Base-by-base conservation (phyloP, 352 stramenopile species). In the Globisporangium camurandrum region DNA sequence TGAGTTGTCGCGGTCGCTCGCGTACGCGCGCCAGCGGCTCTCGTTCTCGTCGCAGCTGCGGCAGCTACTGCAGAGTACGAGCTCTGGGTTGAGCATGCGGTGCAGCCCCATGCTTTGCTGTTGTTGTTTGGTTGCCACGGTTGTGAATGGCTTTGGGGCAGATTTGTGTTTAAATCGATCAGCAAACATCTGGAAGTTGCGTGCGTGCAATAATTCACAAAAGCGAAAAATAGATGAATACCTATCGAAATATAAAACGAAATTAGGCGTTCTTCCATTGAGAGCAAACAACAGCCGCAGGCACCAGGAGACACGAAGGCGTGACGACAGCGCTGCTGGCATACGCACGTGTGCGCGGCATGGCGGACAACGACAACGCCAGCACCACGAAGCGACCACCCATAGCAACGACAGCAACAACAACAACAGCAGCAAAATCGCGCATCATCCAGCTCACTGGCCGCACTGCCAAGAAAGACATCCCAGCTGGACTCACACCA, bases 61-160 rank as follows among this genome's bases (percentile, higher is more conserved):
- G 47, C 77, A 88, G 30, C 38, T 46, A 23, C 53, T 56, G 58
- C 77, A 88, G 27, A 88, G 69, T 52, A 85, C 74, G 27, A 88
- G 74, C 66, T 64, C 46, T 30, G 77, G 77, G 22, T 67, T 62
- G 22, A 86, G 67, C 46, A 55, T 52, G 30, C 69, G 68, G 43
- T 63, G 59, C 45, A 86, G 68, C 39, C 46, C 56, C 64, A 82
- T 70, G 33, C n/a, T 38, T 39, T n/a, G 34, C 16, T 39, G 6
- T 20, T 40, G 36, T 33, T 48, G 49, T 14, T 37, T 17, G 48
- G 34, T 38, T 34, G 30, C 30, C 9, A 8, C 30, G 17, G 36
- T 41, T 41, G 16, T 38, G 10, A 20, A 17, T 39, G 33, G 17
- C n/a, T n/a, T n/a, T n/a, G n/a, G n/a, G n/a, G n/a, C n/a, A n/a